These are phyloP conservation scores for Dioszegia crocea DNA, from an alignment of 768 basidiomycete species.

Conservation along the genomic window DNA sequence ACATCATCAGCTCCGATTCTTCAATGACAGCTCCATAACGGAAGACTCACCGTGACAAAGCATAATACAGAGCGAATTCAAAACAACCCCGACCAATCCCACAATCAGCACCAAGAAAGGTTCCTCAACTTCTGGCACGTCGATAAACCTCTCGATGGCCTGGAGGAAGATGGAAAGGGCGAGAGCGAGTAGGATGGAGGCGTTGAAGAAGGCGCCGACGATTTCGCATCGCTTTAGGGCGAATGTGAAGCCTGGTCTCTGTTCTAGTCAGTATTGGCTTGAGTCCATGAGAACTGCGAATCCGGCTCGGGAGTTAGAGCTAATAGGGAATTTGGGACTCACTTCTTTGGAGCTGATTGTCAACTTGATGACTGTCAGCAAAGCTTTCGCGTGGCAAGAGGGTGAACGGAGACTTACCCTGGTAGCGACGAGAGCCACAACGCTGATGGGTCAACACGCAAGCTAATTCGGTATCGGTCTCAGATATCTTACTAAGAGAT, in stretches of 20 bases:
- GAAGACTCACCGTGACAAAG: constrained; percentile 55
- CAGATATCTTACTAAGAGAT: constrained; percentile 12
- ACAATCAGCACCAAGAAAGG: constrained; percentile 56
- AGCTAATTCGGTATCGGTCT: constrained; percentile 50
- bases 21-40: neutral
- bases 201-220: constrained; percentile 59
- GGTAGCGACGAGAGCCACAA: constrained; percentile 11
- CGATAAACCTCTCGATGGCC: constrained; percentile 58
- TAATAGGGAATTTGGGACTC: neutral
- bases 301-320: neutral
- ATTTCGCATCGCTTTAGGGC: constrained; percentile 60
- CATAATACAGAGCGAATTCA: constrained; percentile 56
- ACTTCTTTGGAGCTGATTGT: constrained; percentile 6
- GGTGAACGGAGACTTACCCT: neutral
- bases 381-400: neutral
- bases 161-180: constrained; percentile 58
- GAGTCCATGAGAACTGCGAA: too few relatives aligned
- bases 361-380: neutral
- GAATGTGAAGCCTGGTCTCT: constrained; percentile 55
- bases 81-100: constrained; percentile 54
- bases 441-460: constrained; percentile 3
- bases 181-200: constrained; percentile 57
- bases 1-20: constrained; percentile 52
- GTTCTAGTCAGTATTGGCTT: neutral
- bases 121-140: constrained; percentile 53